Percentiles rank a stretch among this genome's conserved stretches.
Evolutionary conservation across 805 yeast species (phyloP).

Genomic region (Ascoidea asiatica): DNA sequence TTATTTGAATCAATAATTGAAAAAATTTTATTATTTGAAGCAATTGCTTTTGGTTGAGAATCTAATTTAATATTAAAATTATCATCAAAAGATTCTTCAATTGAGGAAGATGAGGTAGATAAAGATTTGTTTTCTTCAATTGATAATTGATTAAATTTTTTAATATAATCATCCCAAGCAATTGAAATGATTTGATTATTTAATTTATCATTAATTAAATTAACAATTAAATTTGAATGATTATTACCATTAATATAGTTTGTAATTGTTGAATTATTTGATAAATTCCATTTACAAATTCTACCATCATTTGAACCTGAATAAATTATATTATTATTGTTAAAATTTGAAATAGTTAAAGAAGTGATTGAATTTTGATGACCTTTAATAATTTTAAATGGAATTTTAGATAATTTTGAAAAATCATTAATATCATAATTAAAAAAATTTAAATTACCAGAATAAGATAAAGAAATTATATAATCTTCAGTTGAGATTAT

Average conservation of each 20-base stretch:
- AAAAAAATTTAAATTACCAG: conserved; percentile 61
- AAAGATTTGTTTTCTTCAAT: too few species aligned
- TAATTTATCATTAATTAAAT: conserved; percentile 23
- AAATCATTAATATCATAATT: conserved; percentile 20
- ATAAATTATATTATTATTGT: conserved; percentile 19
- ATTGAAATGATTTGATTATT: conserved; percentile 26
- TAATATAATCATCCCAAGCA: conserved; percentile 87
- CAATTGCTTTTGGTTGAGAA: conserved; percentile 37
- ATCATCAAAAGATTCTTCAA: conserved; percentile 17
- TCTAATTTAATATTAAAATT: conserved; percentile 18
- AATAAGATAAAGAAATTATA: conserved; percentile 52
- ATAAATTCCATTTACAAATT: conserved; percentile 43
- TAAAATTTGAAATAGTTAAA: conserved; percentile 19
- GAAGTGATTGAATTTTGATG: conserved; percentile 79
- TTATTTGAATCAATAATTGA: conserved; percentile 29
- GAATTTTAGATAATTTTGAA: not conserved
- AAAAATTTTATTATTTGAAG: conserved; percentile 21
- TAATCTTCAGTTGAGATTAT: conserved; percentile 50
- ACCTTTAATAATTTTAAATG: conserved; percentile 37
- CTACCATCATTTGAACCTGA: conserved; percentile 82
- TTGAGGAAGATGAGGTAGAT: not conserved
- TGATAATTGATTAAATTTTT: conserved; percentile 10
- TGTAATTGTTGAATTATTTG: conserved; percentile 17
- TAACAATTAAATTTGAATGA: conserved; percentile 60
- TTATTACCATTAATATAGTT: conserved; percentile 22